Evolutionary conservation across 2,329 filamentous ascomycete genomes (phyloP).

Genomic region (Colletotrichum destructivum): DNA sequence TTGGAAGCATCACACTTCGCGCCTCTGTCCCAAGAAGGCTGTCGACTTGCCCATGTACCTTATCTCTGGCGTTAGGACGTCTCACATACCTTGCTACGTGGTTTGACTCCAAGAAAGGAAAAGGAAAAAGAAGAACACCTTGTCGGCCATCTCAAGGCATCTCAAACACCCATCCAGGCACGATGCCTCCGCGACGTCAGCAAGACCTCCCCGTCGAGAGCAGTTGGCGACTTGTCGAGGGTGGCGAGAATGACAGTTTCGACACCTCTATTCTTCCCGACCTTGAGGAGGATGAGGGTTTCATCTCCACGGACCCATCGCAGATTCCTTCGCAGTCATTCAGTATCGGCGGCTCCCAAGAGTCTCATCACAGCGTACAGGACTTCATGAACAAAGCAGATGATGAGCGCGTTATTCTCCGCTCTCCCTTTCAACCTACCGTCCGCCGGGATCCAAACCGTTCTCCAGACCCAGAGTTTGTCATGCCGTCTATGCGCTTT

Average conservation of each 20-base stretch:
- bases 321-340: constrained; percentile 61
- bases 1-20: constrained; percentile 8
- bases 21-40: constrained; percentile 3
- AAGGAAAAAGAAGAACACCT: no score
- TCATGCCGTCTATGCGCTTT: constrained; percentile 65
- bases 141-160: not conserved
- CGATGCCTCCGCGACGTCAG: constrained; percentile 41
- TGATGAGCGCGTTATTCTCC: constrained; percentile 69
- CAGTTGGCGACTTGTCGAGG: constrained; percentile 74
- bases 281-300: constrained; percentile 58
- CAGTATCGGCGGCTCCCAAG: constrained; percentile 65
- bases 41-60: constrained; percentile 8
- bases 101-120: not conserved
- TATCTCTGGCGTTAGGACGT: not conserved
- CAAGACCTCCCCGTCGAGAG: constrained; percentile 62
- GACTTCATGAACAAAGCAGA: constrained; percentile 68
- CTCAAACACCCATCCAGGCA: not conserved
- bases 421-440: constrained; percentile 70
- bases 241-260: constrained; percentile 72
- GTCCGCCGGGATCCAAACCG: constrained; percentile 53
- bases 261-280: constrained; percentile 68
- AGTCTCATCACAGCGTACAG: constrained; percentile 63
- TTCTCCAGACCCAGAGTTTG: constrained; percentile 66
- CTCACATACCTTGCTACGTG: not conserved
- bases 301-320: constrained; percentile 61